phyloP scores from a whole-genome alignment of 2,329 filamentous ascomycete genomes.

The Colletotrichum plurivorum region DNA sequence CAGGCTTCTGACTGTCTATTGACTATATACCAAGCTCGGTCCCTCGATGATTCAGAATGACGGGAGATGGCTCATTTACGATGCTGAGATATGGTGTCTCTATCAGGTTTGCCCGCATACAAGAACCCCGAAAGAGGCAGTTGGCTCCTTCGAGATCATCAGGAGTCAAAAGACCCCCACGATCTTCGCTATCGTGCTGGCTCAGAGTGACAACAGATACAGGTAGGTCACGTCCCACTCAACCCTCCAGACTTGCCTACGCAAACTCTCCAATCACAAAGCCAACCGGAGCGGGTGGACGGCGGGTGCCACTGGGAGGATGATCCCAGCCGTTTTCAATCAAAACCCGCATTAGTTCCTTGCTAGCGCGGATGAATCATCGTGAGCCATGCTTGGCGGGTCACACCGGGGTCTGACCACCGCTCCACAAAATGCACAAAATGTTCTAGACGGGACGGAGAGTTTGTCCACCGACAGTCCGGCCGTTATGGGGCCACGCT shows the following conservation, averaged over 20 bases:
- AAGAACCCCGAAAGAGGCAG: no score
- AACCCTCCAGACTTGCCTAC: not conserved
- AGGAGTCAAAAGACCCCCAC: no score
- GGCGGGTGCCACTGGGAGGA: not conserved
- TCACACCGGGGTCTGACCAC: slow-evolving; percentile 10
- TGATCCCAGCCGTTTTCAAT: not conserved
- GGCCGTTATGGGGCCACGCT: not conserved
- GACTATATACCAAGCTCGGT: not conserved
- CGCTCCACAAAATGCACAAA: not conserved
- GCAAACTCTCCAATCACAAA: not conserved
- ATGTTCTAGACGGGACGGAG: slow-evolving; percentile 13
- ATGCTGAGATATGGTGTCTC: not conserved
- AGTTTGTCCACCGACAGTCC: slow-evolving; percentile 22
- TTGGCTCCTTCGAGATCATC: not conserved
- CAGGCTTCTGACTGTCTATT: not conserved
- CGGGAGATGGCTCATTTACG: slow-evolving; percentile 12
- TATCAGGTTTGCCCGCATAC: not conserved
- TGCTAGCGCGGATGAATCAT: slow-evolving; percentile 40
- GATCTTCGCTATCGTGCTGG: not conserved
- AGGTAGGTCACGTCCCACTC: not conserved
- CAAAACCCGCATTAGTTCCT: not conserved
- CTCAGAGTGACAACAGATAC: slow-evolving; percentile 5
- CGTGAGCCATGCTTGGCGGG: slow-evolving; percentile 31
- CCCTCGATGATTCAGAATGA: slow-evolving; percentile 1
- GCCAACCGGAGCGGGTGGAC: not conserved